Evolutionary conservation across 2,329 filamentous ascomycete species (phyloP), one percentile per base, ranked within the genome.

Genomic region (Tolypocladium pustulatum): DNA sequence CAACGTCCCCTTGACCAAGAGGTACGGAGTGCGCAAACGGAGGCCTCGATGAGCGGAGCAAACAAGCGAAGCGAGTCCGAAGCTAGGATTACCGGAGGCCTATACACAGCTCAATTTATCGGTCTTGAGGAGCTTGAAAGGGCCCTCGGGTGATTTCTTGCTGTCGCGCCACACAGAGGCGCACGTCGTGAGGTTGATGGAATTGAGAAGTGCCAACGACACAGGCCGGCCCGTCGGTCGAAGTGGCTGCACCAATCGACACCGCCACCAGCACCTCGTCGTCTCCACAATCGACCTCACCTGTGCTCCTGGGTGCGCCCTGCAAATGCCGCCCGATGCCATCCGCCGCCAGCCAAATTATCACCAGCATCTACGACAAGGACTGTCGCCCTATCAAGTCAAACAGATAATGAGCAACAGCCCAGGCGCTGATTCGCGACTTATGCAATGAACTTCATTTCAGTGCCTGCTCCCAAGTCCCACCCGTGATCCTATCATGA

Each of bases 401-500:
- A 51, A 32, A 36, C 38, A 34, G n/a, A 3, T n/a, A 20, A 34
- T 7, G 8, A 3, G 30, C 10, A n/a, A 15, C 20, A 34, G 20
- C 20, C 22, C 20, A 52, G 27, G 30, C 7, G 49, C 30, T 34
- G 20, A 30, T 12, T 52, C 20, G 30, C 61, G 59, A 60, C 62
- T 63, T 61, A 64, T 66, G 63, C 63, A 65, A 66, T 67, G 64
- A 64, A 64, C 67, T 67, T 67, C 53, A 52, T 34, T 34, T 69
- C 72, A 66, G 69, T 71, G 65, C 64, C 62, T 64, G 59, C 61
- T 57, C 64, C 59, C 58, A 60, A 68, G 64, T 62, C 66, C 62
- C 65, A 63, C 64, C 68, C 22, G 66, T 69, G 66, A 65, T 67
- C 68, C 68, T 61, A 69, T 71, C 71, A 72, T 69, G 68, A 68